Percentiles rank a stretch among this genome's conserved stretches.
Evolutionary conservation across 495 filamentous ascomycete species (phyloP).

Genomic region (Zalerion maritima): DNA sequence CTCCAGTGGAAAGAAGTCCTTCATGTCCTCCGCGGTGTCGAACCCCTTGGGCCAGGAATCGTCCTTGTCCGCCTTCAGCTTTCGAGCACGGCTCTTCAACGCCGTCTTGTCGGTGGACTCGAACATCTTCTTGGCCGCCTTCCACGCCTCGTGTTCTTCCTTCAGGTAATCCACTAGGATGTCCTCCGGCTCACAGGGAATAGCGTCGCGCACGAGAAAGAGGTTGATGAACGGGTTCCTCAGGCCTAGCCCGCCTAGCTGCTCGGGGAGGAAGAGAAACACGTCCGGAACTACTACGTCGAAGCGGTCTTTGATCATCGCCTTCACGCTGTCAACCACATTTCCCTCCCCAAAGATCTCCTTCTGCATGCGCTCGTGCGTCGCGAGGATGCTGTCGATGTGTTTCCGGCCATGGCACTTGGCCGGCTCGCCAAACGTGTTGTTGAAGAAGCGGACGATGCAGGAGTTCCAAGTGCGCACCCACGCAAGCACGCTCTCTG

Average conservation of each 20-base stretch:
- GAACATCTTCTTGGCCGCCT: no score
- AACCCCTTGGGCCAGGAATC: conserved; percentile 2
- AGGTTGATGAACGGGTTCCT: conserved; percentile 38
- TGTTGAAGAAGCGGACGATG: conserved; percentile 48
- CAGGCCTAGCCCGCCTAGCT: conserved; percentile 40
- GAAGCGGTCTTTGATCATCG: conserved; percentile 39
- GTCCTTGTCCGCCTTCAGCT: neutral
- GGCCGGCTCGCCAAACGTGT: conserved; percentile 51
- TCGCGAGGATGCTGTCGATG: conserved; percentile 45
- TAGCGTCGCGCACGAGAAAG: no score
- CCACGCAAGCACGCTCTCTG: conserved; percentile 46
- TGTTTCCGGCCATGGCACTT: conserved; percentile 49
- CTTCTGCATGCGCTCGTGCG: conserved; percentile 41
- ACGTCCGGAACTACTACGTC: conserved; percentile 42
- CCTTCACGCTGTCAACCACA: conserved; percentile 38
- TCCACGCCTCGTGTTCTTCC: no score
- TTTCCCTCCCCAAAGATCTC: conserved; percentile 30
- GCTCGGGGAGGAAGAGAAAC: conserved; percentile 43
- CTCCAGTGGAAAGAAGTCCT: conserved; percentile 33
- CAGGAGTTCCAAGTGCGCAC: conserved; percentile 53
- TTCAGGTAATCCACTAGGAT: no score
- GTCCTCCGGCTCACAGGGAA: no score
- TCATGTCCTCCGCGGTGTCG: no score
- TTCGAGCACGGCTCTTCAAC: no score
- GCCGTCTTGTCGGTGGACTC: neutral